Percentiles rank a stretch among this genome's conserved stretches.
Conservation (phyloP, 176 grass and related monocot genomes). For the Cymbopogon citratus region DNA sequence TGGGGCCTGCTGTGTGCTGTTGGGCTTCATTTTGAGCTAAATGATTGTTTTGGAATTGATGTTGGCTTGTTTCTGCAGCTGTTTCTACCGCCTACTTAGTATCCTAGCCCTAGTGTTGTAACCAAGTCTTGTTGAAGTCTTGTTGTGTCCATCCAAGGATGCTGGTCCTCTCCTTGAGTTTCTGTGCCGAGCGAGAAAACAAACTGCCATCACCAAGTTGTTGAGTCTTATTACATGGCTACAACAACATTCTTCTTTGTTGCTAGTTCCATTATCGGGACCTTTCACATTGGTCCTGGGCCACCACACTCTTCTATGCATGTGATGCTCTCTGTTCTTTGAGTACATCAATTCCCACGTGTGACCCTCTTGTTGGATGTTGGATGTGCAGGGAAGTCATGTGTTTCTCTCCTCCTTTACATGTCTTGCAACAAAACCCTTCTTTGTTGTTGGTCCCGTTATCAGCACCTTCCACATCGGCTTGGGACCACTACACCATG, state of each 20-base stretch:
- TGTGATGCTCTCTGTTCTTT: background rate
- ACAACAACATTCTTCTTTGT: background rate
- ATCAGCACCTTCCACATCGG: background rate
- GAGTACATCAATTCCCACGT: background rate
- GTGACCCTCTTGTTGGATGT: background rate
- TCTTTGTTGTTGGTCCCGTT: background rate
- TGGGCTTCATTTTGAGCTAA: background rate
- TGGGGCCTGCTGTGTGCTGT: background rate
- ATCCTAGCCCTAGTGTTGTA: background rate
- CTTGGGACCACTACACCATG: background rate
- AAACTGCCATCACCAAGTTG: background rate
- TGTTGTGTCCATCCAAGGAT: background rate
- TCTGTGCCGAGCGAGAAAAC: background rate
- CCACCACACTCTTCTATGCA: background rate
- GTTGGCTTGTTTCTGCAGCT: background rate
- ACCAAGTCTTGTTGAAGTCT: background rate
- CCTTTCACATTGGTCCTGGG: background rate
- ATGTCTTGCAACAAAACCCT: background rate
- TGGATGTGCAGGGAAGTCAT: background rate
- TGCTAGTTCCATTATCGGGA: background rate
- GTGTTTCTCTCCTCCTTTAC: background rate
- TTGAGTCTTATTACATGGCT: background rate
- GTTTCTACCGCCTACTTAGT: background rate
- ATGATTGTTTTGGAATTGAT: background rate
- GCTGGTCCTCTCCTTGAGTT: background rate